phyloP scores from a whole-genome alignment of 2,329 filamentous ascomycete genomes.

The Ophiostoma novo-ulmi region DNA sequence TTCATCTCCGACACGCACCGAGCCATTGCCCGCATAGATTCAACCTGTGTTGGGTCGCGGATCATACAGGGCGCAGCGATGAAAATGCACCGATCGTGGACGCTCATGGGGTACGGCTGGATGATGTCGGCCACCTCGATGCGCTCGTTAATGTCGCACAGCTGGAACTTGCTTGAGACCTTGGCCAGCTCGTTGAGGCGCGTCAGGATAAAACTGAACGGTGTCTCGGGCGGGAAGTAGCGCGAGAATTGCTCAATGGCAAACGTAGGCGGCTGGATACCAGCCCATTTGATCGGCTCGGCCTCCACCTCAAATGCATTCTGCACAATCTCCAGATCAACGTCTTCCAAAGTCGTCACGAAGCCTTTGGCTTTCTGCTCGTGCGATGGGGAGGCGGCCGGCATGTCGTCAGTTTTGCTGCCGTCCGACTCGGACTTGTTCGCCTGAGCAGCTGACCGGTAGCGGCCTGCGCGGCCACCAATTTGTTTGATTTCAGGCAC shows the following conservation, averaged over 20 bases:
- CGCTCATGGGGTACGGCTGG: constrained; percentile 63
- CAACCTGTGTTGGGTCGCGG: constrained; percentile 44
- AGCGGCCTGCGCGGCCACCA: constrained; percentile 84
- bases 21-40: constrained; percentile 60
- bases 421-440: not conserved
- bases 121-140: constrained; percentile 68
- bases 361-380: constrained; percentile 45
- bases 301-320: constrained; percentile 60
- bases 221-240: constrained; percentile 75
- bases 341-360: constrained; percentile 70
- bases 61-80: constrained; percentile 62
- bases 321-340: constrained; percentile 61
- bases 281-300: constrained; percentile 63
- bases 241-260: constrained; percentile 70
- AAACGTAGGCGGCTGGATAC: constrained; percentile 65
- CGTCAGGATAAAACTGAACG: constrained; percentile 75
- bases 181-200: constrained; percentile 66
- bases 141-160: constrained; percentile 61
- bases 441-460: constrained; percentile 56
- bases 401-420: not conserved
- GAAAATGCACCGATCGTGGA: constrained; percentile 71
- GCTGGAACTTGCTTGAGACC: constrained; percentile 61
- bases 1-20: constrained; percentile 62
- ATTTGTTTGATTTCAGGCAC: constrained; percentile 90
- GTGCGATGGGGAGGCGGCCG: not conserved